A percentile compares a stretch with the other conserved stretches of the same genome.
phyloP scores from a whole-genome alignment of 116 monocot species.

The Dioscorea cayenensis region DNA sequence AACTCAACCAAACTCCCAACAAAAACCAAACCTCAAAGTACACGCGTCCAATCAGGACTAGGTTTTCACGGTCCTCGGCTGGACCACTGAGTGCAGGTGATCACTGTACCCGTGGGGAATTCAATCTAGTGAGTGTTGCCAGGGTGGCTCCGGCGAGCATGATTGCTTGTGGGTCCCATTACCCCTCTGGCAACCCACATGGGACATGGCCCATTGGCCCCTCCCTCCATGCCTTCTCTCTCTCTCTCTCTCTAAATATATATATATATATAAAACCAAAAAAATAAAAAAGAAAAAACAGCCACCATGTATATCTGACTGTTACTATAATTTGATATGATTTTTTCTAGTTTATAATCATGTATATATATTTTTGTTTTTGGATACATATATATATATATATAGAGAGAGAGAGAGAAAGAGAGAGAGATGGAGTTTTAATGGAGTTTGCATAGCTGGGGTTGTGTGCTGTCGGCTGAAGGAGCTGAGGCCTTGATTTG shows the following conservation, averaged over 20 bases:
- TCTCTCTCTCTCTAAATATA: neutral
- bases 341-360: neutral
- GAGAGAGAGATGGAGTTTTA: too few relatives aligned
- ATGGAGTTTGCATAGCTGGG: neutral
- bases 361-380: neutral
- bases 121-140: conserved; percentile 10
- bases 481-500: neutral
- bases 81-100: neutral
- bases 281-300: too few relatives aligned
- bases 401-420: too few relatives aligned
- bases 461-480: neutral
- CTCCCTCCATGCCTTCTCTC: conserved; percentile 2
- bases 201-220: conserved; percentile 21
- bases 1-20: neutral
- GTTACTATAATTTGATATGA: neutral
- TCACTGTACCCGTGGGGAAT: neutral
- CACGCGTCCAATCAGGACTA: neutral
- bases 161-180: conserved; percentile 29
- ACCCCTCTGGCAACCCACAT: conserved; percentile 49
- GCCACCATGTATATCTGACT: too few relatives aligned
- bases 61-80: neutral
- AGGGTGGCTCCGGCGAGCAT: conserved; percentile 38
- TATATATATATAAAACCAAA: neutral
- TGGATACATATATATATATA: too few relatives aligned
- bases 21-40: neutral